These are phyloP conservation scores for Gomphus sp. DNA, from an alignment of 1,284 basidiomycete genomes.

Conservation along the genomic window DNA sequence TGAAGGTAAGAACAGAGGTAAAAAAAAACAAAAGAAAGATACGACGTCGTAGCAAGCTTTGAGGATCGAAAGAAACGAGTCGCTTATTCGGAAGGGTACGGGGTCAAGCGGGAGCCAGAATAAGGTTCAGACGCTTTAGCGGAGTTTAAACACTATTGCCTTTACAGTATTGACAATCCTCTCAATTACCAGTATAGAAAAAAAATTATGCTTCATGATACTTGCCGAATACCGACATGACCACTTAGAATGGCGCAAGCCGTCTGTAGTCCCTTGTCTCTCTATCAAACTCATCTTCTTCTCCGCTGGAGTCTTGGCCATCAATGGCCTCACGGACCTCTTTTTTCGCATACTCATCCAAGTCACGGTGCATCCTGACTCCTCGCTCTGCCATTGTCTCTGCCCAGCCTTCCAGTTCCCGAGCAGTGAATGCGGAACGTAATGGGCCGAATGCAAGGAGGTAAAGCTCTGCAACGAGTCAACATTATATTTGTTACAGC, in stretches of 20 bases:
- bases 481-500: not conserved
- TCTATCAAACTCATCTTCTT: conserved; percentile 52
- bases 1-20: conserved; percentile 2
- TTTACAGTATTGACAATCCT: not conserved
- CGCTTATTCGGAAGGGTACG: not conserved
- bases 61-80: not conserved
- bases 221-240: not conserved
- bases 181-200: no score
- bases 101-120: not conserved
- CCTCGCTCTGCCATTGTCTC: conserved; percentile 81
- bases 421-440: conserved; percentile 52
- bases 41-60: not conserved
- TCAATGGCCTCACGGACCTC: conserved; percentile 10
- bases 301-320: conserved; percentile 29
- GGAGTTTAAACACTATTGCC: conserved; percentile 8
- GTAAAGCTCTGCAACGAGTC: conserved; percentile 58
- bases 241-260: conserved; percentile 50
- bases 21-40: conserved; percentile 3
- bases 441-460: conserved; percentile 76
- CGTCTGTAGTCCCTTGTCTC: conserved; percentile 49
- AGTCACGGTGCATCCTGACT: conserved; percentile 55
- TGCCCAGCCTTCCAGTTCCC: conserved; percentile 61
- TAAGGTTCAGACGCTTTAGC: not conserved
- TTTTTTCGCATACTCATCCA: conserved; percentile 53
- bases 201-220: not conserved